These are phyloP conservation scores for Mortierella sp. DNA, from an alignment of 371 early-diverging fungal genomes.

Conservation along the genomic window DNA sequence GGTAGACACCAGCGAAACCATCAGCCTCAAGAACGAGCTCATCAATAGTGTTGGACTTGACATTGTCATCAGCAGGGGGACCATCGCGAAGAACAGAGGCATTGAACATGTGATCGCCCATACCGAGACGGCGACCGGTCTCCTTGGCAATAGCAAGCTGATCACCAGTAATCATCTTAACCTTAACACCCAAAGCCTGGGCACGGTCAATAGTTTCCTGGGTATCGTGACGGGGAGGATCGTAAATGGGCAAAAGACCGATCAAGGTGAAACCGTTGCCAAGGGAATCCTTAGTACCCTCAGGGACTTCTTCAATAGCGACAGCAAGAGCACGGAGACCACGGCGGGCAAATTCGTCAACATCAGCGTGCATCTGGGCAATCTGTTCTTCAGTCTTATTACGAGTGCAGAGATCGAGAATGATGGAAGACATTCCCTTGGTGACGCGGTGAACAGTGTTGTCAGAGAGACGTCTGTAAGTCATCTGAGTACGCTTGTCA, in stretches of 20 bases:
- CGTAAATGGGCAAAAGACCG: slow-evolving; percentile 85
- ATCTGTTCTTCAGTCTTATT: slow-evolving; percentile 71
- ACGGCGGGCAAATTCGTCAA: slow-evolving; percentile 80
- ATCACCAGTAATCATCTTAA: slow-evolving; percentile 97
- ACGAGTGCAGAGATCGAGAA: slow-evolving; percentile 77
- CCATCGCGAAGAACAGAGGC: slow-evolving; percentile 81
- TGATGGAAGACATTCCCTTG: slow-evolving; percentile 82
- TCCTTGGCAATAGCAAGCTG: slow-evolving; percentile 93
- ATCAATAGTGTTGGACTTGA: slow-evolving; percentile 74
- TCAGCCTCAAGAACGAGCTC: slow-evolving; percentile 83
- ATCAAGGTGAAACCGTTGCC: slow-evolving; percentile 71
- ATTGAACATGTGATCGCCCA: slow-evolving; percentile 81
- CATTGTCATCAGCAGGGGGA: slow-evolving; percentile 78
- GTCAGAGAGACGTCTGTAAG: slow-evolving; percentile 70
- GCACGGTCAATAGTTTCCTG: slow-evolving; percentile 88
- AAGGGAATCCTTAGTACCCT: slow-evolving; percentile 62
- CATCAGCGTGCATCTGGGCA: slow-evolving; percentile 70
- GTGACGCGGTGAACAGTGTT: slow-evolving; percentile 73
- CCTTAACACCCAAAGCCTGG: slow-evolving; percentile 87
- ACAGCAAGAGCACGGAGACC: slow-evolving; percentile 89
- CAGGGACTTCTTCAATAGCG: slow-evolving; percentile 74
- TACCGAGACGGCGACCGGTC: slow-evolving; percentile 80
- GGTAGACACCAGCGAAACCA: slow-evolving; percentile 92
- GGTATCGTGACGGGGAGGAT: slow-evolving; percentile 89
- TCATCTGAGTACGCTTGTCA: slow-evolving; percentile 88